Evolutionary conservation across 2,329 filamentous ascomycete genomes (phyloP).

Genomic region (Pseudogymnoascus sp.): DNA sequence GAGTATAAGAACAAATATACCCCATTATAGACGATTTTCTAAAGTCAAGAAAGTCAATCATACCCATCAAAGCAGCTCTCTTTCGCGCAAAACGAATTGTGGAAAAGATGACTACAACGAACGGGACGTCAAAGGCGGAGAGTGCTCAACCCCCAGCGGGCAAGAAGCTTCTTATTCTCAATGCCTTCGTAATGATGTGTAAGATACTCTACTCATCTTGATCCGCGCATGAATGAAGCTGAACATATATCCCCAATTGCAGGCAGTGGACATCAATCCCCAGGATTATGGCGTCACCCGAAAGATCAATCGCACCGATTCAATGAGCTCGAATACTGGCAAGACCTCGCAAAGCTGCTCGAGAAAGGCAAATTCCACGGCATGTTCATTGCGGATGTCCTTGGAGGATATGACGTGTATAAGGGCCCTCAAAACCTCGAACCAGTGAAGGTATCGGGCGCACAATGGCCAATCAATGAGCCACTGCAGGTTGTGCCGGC

Average conservation of each 20-base stretch:
- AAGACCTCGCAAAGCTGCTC: conserved; percentile 50
- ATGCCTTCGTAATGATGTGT: conserved; percentile 45
- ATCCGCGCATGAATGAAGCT: not conserved
- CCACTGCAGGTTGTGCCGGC: conserved; percentile 56
- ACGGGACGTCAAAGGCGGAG: not conserved
- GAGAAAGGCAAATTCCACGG: conserved; percentile 58
- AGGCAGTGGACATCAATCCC: conserved; percentile 46
- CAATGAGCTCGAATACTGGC: conserved; percentile 54
- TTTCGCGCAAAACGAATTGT: not conserved
- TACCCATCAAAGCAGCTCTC: not conserved
- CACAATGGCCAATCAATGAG: conserved; percentile 67
- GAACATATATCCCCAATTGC: conserved; percentile 26
- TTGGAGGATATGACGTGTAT: conserved; percentile 65
- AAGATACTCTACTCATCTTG: conserved; percentile 15
- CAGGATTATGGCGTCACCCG: conserved; percentile 57
- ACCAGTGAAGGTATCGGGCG: conserved; percentile 53
- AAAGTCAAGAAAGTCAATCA: not conserved
- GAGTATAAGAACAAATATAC: not conserved
- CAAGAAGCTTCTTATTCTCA: conserved; percentile 41
- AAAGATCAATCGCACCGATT: conserved; percentile 56
- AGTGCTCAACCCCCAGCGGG: not conserved
- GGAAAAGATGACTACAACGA: not conserved
- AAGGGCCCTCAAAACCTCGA: conserved; percentile 52
- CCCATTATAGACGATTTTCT: not conserved
- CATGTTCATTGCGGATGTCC: conserved; percentile 60